Evolutionary conservation across 2,329 filamentous ascomycete genomes (phyloP).

Genomic region (Trichoderma hamatum): DNA sequence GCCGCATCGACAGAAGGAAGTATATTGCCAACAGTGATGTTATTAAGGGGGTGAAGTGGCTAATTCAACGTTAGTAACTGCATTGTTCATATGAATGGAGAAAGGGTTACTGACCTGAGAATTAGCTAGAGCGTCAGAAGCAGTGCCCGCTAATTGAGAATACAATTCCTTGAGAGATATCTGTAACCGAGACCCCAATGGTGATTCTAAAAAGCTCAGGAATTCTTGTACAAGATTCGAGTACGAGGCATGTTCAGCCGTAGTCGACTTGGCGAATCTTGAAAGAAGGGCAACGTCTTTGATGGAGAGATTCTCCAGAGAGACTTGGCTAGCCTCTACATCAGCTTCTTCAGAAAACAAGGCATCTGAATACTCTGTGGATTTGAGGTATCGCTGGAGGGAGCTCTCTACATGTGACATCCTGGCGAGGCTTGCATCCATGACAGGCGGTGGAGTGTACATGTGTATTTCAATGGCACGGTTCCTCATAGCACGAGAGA

Average conservation of each 20-base stretch:
- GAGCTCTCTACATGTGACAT: slow-evolving; percentile 54
- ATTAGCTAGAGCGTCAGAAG: slow-evolving; percentile 39
- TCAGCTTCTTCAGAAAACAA: slow-evolving; percentile 32
- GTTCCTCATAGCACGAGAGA: slow-evolving; percentile 96
- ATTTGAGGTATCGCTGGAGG: slow-evolving; percentile 51
- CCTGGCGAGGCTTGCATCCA: slow-evolving; percentile 41
- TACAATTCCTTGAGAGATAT: slow-evolving; percentile 44
- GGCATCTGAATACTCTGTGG: slow-evolving; percentile 39
- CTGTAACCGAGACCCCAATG: slow-evolving; percentile 37
- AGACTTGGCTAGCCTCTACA: slow-evolving; percentile 39
- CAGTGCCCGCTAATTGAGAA: slow-evolving; percentile 36
- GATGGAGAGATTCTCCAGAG: slow-evolving; percentile 53
- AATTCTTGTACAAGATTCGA: slow-evolving; percentile 32
- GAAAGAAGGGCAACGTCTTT: slow-evolving; percentile 48
- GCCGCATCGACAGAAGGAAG: slow-evolving; percentile 43
- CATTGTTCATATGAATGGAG: neutral
- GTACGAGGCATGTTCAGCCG: slow-evolving; percentile 26
- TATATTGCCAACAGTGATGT: slow-evolving; percentile 55
- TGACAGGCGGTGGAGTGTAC: slow-evolving; percentile 46
- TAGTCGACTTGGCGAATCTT: slow-evolving; percentile 37
- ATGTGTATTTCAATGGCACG: slow-evolving; percentile 89
- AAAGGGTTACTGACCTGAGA: slow-evolving; percentile 48
- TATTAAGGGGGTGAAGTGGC: slow-evolving; percentile 63
- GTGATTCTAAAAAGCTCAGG: slow-evolving; percentile 40
- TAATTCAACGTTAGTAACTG: slow-evolving; percentile 37